Evolutionary conservation across 495 filamentous ascomycete species (phyloP).

Genomic region (Penicillium bovifimosum): DNA sequence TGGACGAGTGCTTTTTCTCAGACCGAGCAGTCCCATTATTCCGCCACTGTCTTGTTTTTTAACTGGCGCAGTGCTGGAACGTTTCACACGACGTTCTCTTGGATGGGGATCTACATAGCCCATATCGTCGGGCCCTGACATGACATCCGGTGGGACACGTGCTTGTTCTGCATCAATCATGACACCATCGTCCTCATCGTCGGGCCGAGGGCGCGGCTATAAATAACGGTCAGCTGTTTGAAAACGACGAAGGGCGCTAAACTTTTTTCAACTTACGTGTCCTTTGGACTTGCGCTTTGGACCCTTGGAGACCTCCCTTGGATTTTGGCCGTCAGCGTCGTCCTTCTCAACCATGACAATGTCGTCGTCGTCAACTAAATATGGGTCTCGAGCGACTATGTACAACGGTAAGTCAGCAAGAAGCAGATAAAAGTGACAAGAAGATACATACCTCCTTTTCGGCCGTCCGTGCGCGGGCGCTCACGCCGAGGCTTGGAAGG

Average conservation of each 20-base stretch:
- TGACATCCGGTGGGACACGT: conserved; percentile 31
- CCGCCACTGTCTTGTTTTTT: conserved; percentile 44
- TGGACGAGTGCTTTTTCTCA: conserved; percentile 35
- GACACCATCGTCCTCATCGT: conserved; percentile 40
- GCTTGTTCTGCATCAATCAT: conserved; percentile 44
- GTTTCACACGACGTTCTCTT: conserved; percentile 52
- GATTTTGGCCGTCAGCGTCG: conserved; percentile 39
- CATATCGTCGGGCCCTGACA: conserved; percentile 57
- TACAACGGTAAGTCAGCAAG: conserved; percentile 2
- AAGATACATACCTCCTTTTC: conserved; percentile 33
- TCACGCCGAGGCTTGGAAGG: conserved; percentile 32
- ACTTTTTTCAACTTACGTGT: conserved; percentile 24
- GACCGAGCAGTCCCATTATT: conserved; percentile 45
- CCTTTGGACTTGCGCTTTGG: conserved; percentile 36
- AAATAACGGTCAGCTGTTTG: not conserved
- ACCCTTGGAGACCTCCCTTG: conserved; percentile 30
- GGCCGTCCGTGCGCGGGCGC: conserved; percentile 31
- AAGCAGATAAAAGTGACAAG: not conserved
- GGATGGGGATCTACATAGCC: conserved; percentile 68
- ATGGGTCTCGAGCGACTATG: conserved; percentile 50
- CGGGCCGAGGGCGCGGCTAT: conserved; percentile 26
- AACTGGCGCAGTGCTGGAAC: conserved; percentile 34
- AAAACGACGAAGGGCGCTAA: not conserved
- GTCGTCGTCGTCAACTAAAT: conserved; percentile 55
- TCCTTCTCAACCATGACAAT: conserved; percentile 51